A percentile compares a stretch with the other conserved stretches of the same genome.
phyloP scores from a whole-genome alignment of 805 yeast genomes.

The Wickerhamomyces canadensis region DNA sequence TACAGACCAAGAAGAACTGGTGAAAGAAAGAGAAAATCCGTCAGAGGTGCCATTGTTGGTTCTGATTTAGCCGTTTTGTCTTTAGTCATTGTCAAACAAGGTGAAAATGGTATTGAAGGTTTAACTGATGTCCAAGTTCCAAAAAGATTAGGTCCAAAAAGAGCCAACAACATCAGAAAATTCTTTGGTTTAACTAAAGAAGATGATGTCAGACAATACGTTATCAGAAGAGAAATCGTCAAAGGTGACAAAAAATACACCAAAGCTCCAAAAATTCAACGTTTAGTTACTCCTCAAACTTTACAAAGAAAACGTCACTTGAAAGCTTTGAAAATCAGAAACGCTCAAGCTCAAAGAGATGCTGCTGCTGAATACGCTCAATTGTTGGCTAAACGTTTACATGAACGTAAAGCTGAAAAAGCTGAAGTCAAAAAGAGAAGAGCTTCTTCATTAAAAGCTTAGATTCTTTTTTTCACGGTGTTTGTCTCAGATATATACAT shows the following conservation, averaged over 20 bases:
- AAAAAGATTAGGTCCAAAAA: constrained; percentile 99
- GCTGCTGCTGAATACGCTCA: constrained; percentile 99
- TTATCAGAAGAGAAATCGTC: constrained; percentile 96
- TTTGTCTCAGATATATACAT: too few species aligned
- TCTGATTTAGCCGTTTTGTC: constrained; percentile 95
- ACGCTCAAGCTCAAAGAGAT: constrained; percentile 98
- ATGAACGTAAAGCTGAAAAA: constrained; percentile 97
- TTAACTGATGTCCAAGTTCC: constrained; percentile 92
- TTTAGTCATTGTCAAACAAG: constrained; percentile 92
- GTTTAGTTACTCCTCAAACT: constrained; percentile 98
- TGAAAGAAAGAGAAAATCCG: constrained; percentile 99
- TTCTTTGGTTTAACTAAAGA: constrained; percentile 96
- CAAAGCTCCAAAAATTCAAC: constrained; percentile 99
- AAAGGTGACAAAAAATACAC: constrained; percentile 98
- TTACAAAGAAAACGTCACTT: constrained; percentile 98
- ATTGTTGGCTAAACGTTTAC: constrained; percentile 95
- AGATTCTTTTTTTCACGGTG: constrained; percentile 17
- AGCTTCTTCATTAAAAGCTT: constrained; percentile 97
- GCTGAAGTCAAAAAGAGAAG: constrained; percentile 99
- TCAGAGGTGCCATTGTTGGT: constrained; percentile 98
- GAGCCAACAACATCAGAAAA: constrained; percentile 99
- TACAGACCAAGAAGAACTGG: constrained; percentile 99
- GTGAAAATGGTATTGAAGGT: constrained; percentile 94
- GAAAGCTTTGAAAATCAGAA: constrained; percentile 87
- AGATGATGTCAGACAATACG: constrained; percentile 66